Evolutionary conservation across 257 asterid species (phyloP).

Genomic region (Euphrasia confusa): DNA sequence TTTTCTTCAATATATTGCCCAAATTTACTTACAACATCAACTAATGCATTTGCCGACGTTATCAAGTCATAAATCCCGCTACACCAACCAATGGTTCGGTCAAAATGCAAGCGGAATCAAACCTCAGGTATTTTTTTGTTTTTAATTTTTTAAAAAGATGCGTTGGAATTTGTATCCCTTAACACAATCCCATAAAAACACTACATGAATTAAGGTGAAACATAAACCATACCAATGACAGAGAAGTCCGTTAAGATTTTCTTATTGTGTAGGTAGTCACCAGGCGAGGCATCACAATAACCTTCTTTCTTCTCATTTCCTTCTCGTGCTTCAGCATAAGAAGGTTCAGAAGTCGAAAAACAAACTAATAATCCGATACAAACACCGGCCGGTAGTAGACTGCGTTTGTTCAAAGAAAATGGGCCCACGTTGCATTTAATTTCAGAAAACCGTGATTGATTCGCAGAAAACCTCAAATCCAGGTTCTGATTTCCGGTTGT

Average conservation of each 20-base stretch:
- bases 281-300: constrained; percentile 27
- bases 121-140: no score
- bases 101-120: no score
- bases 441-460: constrained; percentile 29
- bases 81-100: no score
- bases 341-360: constrained; percentile 52
- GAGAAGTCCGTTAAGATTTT: constrained; percentile 61
- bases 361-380: constrained; percentile 56
- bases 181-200: neutral
- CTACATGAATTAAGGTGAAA: neutral
- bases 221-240: constrained; percentile 51
- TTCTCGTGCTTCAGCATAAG: constrained; percentile 40
- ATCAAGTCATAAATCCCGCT: no score
- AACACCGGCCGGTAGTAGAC: constrained; percentile 38
- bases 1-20: no score
- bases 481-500: neutral
- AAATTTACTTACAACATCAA: no score
- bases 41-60: no score
- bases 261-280: constrained; percentile 49
- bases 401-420: constrained; percentile 38
- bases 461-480: neutral
- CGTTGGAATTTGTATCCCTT: neutral
- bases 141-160: no score
- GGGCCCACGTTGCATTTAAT: constrained; percentile 31
- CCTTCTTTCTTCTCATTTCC: constrained; percentile 33